Evolutionary conservation across 2,329 filamentous ascomycete species (phyloP).

Genomic region (Fusarium sulawesiense): DNA sequence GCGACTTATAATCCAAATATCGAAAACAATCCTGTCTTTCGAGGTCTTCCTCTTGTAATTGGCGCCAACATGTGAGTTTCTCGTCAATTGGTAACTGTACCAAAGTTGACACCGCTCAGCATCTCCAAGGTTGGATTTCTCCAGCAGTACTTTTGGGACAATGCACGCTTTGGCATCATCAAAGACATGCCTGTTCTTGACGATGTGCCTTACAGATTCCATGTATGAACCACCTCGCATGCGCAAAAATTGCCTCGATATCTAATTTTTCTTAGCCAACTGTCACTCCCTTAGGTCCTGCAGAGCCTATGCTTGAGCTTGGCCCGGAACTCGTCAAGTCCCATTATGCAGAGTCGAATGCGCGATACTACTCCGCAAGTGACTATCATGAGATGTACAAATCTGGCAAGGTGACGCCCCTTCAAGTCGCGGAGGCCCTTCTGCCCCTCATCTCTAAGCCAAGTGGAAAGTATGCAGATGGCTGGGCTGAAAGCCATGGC

Average conservation of each 20-base stretch:
- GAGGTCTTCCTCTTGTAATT: conserved; percentile 72
- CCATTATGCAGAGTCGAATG: conserved; percentile 55
- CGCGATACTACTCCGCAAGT: conserved; percentile 74
- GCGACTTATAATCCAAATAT: conserved; percentile 50
- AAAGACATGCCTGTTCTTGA: conserved; percentile 61
- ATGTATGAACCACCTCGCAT: conserved; percentile 55
- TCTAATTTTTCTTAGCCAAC: conserved; percentile 58
- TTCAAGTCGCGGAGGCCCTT: conserved; percentile 76
- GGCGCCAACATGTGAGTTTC: conserved; percentile 68
- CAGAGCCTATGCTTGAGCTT: conserved; percentile 54
- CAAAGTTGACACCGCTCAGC: conserved; percentile 52
- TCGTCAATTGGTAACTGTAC: neutral
- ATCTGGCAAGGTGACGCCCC: conserved; percentile 76
- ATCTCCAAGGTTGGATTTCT: conserved; percentile 70
- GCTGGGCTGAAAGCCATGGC: conserved; percentile 76
- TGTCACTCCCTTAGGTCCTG: conserved; percentile 63
- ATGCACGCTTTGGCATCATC: conserved; percentile 67
- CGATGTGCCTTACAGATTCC: conserved; percentile 58
- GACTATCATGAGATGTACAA: conserved; percentile 84
- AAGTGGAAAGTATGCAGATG: conserved; percentile 72
- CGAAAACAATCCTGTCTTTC: conserved; percentile 76
- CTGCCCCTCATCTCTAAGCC: conserved; percentile 73
- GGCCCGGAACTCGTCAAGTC: conserved; percentile 55
- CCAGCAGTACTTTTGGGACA: conserved; percentile 75
- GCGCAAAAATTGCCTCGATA: neutral